Percentiles rank a stretch among this genome's conserved stretches.
Conservation (phyloP, 805 yeast species). For the Yamadazyma philogaea region DNA sequence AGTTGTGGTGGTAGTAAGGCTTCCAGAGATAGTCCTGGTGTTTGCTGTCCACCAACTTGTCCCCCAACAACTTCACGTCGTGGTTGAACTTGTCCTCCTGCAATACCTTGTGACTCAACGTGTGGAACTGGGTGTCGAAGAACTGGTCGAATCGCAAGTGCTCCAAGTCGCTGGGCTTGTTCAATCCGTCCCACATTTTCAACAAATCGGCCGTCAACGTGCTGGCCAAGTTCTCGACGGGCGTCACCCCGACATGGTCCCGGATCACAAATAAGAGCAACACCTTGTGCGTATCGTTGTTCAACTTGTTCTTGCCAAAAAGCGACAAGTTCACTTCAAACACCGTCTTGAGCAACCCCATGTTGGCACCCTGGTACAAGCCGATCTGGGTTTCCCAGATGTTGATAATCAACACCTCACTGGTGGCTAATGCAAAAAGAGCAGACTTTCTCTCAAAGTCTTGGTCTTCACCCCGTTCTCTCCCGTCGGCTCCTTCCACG, state of each 20-base stretch:
- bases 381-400: slow-evolving; percentile 98
- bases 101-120: slow-evolving; percentile 81
- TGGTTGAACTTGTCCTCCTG: slow-evolving; percentile 66
- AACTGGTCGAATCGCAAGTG: slow-evolving; percentile 63
- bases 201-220: slow-evolving; percentile 70
- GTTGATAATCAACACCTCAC: slow-evolving; percentile 86
- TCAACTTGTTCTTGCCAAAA: slow-evolving; percentile 58
- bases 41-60: slow-evolving; percentile 44
- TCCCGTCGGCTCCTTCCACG: slow-evolving; percentile 98
- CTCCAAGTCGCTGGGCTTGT: slow-evolving; percentile 66
- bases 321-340: slow-evolving; percentile 90
- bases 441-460: slow-evolving; percentile 98
- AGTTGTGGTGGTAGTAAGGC: slow-evolving; percentile 70
- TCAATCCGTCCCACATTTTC: slow-evolving; percentile 73
- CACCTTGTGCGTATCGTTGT: slow-evolving; percentile 50
- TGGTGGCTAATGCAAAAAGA: slow-evolving; percentile 85
- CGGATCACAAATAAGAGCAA: slow-evolving; percentile 83
- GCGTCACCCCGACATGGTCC: slow-evolving; percentile 87
- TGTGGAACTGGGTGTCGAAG: slow-evolving; percentile 79
- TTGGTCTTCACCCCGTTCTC: slow-evolving; percentile 97
- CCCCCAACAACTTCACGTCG: slow-evolving; percentile 64
- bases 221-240: slow-evolving; percentile 63
- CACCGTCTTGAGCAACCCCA: slow-evolving; percentile 92
- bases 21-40: slow-evolving; percentile 50
- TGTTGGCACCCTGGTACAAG: slow-evolving; percentile 93